Conservation (phyloP, 108 stramenopile species). For the Nitzschia palea region DNA sequence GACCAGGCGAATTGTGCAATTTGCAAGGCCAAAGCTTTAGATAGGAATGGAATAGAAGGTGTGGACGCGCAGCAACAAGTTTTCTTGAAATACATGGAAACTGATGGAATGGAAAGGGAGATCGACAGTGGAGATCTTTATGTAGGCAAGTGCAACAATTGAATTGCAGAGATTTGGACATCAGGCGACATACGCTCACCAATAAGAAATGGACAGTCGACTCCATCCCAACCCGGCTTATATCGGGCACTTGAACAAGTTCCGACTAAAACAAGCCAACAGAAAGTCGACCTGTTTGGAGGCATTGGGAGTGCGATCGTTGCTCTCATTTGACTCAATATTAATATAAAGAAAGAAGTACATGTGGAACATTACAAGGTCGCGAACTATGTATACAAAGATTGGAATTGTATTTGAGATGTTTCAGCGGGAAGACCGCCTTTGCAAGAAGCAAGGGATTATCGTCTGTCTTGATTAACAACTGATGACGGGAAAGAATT, state of each 20-base stretch:
- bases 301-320: slow-evolving; percentile 37
- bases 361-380: slow-evolving; percentile 56
- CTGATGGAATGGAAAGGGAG: not conserved
- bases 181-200: no score
- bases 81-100: no score
- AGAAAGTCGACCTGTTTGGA: slow-evolving; percentile 28
- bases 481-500: no score
- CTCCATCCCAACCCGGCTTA: not conserved
- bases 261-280: not conserved
- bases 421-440: not conserved
- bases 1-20: no score
- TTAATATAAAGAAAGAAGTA: slow-evolving; percentile 35
- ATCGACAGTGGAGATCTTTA: not conserved
- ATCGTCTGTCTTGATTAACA: no score
- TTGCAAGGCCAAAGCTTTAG: no score
- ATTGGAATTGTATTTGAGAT: slow-evolving; percentile 27
- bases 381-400: slow-evolving; percentile 42
- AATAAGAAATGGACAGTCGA: no score
- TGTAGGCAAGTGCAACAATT: not conserved
- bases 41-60: no score
- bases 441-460: not conserved
- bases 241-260: no score
- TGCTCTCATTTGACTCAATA: slow-evolving; percentile 24
- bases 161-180: no score
- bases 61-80: no score